Evolutionary conservation across 257 asterid genomes (phyloP).

Genomic region (Nicotiana sylvestris): DNA sequence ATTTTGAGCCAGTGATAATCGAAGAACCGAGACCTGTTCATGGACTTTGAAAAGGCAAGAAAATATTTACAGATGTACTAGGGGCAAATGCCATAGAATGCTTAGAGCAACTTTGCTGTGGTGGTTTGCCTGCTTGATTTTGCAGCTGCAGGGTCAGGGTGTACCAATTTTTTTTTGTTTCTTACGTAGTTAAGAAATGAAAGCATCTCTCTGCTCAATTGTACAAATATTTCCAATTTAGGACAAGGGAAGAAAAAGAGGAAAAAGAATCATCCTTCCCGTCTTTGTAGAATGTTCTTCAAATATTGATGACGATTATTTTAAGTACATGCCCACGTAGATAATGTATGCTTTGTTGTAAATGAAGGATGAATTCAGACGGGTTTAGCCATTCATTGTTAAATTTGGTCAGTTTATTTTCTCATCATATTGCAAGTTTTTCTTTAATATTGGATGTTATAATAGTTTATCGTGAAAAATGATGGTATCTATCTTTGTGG

Average conservation of each 20-base stretch:
- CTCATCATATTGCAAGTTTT: neutral
- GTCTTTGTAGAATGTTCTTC: neutral
- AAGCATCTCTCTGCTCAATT: neutral
- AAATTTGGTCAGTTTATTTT: neutral
- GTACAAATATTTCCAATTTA: neutral
- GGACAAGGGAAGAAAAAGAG: neutral
- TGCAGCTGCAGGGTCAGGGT: neutral
- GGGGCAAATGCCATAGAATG: neutral
- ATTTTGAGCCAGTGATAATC: neutral
- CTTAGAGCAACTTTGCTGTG: slow-evolving; percentile 2
- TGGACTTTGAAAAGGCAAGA: neutral
- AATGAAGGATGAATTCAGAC: slow-evolving; percentile 1
- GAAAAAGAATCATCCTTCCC: neutral
- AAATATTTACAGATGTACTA: neutral
- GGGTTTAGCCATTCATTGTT: neutral
- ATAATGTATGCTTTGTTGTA: slow-evolving; percentile 6
- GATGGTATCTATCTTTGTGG: neutral
- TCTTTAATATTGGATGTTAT: neutral
- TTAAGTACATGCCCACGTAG: neutral
- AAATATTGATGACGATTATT: neutral
- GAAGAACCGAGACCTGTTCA: neutral
- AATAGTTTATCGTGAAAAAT: neutral
- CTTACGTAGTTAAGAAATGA: neutral
- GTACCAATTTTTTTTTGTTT: neutral
- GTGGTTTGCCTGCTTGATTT: neutral